Conservation (phyloP, 176 grass and related monocot genomes). For the Phyllostachys edulis region DNA sequence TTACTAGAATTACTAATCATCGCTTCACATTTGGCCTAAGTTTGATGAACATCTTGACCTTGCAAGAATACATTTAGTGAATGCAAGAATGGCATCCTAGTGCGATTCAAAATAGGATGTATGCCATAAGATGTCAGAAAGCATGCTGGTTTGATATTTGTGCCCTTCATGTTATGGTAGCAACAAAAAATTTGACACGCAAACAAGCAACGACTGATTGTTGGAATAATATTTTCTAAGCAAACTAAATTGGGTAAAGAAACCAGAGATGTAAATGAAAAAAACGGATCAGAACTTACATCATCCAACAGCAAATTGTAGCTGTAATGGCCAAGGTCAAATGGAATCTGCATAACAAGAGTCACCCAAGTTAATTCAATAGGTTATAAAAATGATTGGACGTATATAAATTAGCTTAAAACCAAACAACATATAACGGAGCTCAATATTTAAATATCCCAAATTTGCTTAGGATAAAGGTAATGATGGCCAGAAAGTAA, state of each 20-base stretch:
- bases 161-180: not conserved
- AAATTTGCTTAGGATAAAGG: not conserved
- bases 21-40: not conserved
- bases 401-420: not conserved
- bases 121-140: not conserved
- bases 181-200: not conserved
- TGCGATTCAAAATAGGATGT: not conserved
- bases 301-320: slow-evolving; percentile 80
- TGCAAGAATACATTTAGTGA: not conserved
- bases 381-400: not conserved
- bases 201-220: not conserved
- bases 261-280: not conserved
- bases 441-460: not conserved
- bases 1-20: not conserved
- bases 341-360: slow-evolving; percentile 64
- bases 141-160: not conserved
- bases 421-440: not conserved
- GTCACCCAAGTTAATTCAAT: not conserved
- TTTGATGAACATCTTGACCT: not conserved
- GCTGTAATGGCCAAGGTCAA: slow-evolving; percentile 71
- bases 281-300: slow-evolving; percentile 54
- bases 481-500: not conserved
- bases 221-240: not conserved
- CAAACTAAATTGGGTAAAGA: not conserved
- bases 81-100: not conserved